phyloP scores from a whole-genome alignment of 805 yeast species.

The Cyberlindnera sargentensis region DNA sequence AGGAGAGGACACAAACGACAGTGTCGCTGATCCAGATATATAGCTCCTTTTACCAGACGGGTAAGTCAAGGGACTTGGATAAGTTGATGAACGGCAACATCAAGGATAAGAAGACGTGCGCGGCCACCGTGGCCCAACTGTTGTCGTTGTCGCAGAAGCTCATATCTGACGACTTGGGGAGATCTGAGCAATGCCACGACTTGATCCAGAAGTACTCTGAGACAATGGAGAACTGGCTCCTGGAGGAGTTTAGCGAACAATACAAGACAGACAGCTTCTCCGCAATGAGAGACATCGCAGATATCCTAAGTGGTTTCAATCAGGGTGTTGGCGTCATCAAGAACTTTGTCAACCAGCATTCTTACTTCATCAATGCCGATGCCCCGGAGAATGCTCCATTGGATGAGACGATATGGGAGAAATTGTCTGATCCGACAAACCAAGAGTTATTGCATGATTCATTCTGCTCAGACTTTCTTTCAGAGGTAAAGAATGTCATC shows the following conservation, averaged over 20 bases:
- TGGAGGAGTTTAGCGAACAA: slow-evolving; percentile 68
- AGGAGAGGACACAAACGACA: slow-evolving; percentile 66
- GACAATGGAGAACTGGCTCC: slow-evolving; percentile 61
- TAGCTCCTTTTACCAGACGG: slow-evolving; percentile 54
- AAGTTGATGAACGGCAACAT: slow-evolving; percentile 44
- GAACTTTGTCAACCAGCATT: slow-evolving; percentile 75
- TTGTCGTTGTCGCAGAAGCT: slow-evolving; percentile 59
- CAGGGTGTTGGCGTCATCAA: slow-evolving; percentile 80
- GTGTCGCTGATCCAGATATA: slow-evolving; percentile 71
- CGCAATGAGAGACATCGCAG: slow-evolving; percentile 72
- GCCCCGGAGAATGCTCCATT: slow-evolving; percentile 25
- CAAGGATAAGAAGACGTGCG: slow-evolving; percentile 58
- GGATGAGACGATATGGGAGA: slow-evolving; percentile 49
- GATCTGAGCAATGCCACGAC: slow-evolving; percentile 28
- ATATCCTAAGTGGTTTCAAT: slow-evolving; percentile 69
- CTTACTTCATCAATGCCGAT: slow-evolving; percentile 43
- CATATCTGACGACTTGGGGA: slow-evolving; percentile 44
- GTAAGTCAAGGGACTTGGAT: slow-evolving; percentile 48
- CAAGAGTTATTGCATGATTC: slow-evolving; percentile 43
- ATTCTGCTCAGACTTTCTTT: slow-evolving; percentile 44
- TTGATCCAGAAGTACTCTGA: slow-evolving; percentile 66
- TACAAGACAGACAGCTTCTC: slow-evolving; percentile 59
- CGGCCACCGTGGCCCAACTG: slow-evolving; percentile 59
- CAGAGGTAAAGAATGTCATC: slow-evolving; percentile 51
- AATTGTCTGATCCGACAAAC: slow-evolving; percentile 51